Conservation (phyloP, 371 early-diverging fungal species). For the Choanephora cucurbitarum region DNA sequence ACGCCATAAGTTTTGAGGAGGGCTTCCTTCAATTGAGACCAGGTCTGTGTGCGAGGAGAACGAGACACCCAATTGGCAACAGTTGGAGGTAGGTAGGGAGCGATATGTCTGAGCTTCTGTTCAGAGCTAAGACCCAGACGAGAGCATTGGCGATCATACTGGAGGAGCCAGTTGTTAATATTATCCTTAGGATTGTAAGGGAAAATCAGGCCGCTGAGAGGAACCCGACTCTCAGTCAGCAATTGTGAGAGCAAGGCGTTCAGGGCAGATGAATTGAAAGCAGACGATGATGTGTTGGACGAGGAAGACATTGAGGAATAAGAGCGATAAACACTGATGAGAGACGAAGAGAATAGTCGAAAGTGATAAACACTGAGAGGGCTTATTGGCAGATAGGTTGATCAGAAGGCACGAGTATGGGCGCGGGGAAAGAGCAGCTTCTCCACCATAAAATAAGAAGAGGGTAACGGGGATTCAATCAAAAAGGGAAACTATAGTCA, state of each 20-base stretch:
- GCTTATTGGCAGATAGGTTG: too few relatives aligned
- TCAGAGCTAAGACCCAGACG: constrained; percentile 2
- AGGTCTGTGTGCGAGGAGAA: not conserved
- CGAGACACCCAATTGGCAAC: constrained; percentile 6
- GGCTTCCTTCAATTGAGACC: constrained; percentile 1
- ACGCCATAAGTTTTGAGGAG: constrained; percentile 9
- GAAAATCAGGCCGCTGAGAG: not conserved
- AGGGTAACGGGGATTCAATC: too few relatives aligned
- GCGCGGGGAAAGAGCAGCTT: constrained; percentile 3
- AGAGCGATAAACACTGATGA: too few relatives aligned
- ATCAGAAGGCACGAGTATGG: not conserved
- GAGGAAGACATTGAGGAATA: not conserved
- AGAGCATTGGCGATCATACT: constrained; percentile 6
- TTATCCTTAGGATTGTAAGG: constrained; percentile 9
- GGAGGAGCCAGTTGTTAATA: constrained; percentile 13
- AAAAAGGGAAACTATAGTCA: too few relatives aligned
- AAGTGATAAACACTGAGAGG: not conserved
- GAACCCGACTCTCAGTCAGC: not conserved
- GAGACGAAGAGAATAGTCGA: too few relatives aligned
- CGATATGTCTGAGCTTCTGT: constrained; percentile 7
- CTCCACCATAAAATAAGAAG: constrained; percentile 7
- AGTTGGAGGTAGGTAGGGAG: constrained; percentile 1
- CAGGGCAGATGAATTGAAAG: too few relatives aligned
- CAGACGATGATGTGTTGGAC: too few relatives aligned
- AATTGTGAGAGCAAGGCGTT: not conserved